Conservation (phyloP, 1,284 basidiomycete species). For the Tremellales sp. region DNA sequence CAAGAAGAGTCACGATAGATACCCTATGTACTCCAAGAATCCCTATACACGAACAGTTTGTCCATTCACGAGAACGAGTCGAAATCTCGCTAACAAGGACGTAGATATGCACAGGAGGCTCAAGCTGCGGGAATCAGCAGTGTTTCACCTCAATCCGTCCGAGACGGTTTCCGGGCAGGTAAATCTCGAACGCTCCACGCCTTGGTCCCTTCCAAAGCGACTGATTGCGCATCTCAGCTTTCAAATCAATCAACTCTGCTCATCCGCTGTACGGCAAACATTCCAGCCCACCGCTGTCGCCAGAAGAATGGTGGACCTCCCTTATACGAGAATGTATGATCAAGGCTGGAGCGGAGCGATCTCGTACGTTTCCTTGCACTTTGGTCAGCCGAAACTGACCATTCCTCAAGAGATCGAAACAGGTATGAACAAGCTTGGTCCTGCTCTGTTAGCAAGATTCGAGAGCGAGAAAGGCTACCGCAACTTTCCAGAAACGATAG, state of each 20-base stretch:
- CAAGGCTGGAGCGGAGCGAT: conserved; percentile 33
- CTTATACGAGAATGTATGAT: conserved; percentile 41
- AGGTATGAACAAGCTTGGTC: conserved; percentile 21
- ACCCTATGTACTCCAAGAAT: conserved; percentile 46
- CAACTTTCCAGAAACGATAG: conserved; percentile 42
- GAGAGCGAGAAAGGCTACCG: conserved; percentile 44
- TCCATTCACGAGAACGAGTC: background rate
- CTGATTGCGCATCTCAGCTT: conserved; percentile 29
- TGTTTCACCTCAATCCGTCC: conserved; percentile 34
- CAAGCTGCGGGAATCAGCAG: conserved; percentile 30
- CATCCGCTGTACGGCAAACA: conserved; percentile 45
- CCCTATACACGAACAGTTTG: conserved; percentile 46
- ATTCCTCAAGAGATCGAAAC: conserved; percentile 22
- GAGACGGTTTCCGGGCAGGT: conserved; percentile 44
- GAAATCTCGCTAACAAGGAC: background rate
- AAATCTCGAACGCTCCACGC: background rate
- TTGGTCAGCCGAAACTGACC: background rate
- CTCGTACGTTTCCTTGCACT: background rate
- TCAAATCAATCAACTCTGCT: conserved; percentile 30
- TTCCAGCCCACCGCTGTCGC: conserved; percentile 32
- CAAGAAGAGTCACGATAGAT: conserved; percentile 25
- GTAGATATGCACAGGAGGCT: conserved; percentile 46
- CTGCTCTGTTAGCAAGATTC: conserved; percentile 38
- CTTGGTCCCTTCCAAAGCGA: background rate
- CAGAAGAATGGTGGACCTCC: conserved; percentile 45